phyloP scores from a whole-genome alignment of 2,329 filamentous ascomycete genomes.

The Cyphellophora attinorum region DNA sequence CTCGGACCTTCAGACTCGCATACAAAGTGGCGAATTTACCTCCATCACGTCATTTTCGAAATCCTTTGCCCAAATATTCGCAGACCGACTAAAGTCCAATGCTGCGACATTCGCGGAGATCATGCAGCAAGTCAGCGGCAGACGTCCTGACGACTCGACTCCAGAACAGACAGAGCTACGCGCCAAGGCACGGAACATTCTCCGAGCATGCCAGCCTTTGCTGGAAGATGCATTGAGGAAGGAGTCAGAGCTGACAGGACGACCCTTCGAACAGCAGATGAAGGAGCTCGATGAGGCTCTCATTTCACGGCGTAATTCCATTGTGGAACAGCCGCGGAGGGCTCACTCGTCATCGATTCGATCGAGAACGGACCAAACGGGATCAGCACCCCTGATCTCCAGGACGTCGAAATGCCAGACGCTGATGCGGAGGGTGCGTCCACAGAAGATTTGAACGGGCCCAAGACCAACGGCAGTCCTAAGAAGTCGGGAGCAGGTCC shows the following conservation, averaged over 20 bases:
- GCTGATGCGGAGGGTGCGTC: slow-evolving; percentile 16
- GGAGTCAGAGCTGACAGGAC: slow-evolving; percentile 70
- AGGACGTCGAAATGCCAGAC: slow-evolving; percentile 29
- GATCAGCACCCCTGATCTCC: slow-evolving; percentile 11
- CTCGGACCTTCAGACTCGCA: slow-evolving; percentile 40
- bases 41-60: slow-evolving; percentile 52
- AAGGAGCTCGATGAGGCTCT: slow-evolving; percentile 65
- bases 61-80: slow-evolving; percentile 48
- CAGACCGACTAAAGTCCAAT: slow-evolving; percentile 42
- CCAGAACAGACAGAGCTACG: slow-evolving; percentile 70
- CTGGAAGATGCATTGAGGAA: slow-evolving; percentile 67
- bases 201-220: slow-evolving; percentile 69
- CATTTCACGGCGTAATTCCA: slow-evolving; percentile 40
- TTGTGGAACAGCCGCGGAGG: slow-evolving; percentile 27
- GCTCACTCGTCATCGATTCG: slow-evolving; percentile 9
- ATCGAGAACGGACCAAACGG: slow-evolving; percentile 9
- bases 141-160: slow-evolving; percentile 33
- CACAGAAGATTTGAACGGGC: slow-evolving; percentile 2
- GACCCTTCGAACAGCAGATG: slow-evolving; percentile 59
- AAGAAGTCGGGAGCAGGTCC: slow-evolving; percentile 3
- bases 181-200: slow-evolving; percentile 78
- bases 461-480: slow-evolving; percentile 5
- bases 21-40: slow-evolving; percentile 49
- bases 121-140: slow-evolving; percentile 42
- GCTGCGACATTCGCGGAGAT: slow-evolving; percentile 35